Conservation (phyloP, 1,139 yeast genomes). For the Candida dubliniensis region DNA sequence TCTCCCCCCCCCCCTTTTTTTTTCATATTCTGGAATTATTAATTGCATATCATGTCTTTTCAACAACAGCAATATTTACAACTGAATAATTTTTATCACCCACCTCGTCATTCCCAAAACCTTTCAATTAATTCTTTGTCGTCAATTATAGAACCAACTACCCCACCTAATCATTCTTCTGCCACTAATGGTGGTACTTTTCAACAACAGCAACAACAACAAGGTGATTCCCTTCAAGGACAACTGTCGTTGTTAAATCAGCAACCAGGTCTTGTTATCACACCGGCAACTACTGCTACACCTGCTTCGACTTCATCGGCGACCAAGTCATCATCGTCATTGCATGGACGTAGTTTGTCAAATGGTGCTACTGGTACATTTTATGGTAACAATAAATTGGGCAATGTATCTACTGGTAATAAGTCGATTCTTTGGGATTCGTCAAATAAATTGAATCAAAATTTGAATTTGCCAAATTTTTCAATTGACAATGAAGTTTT, state of each 20-base stretch:
- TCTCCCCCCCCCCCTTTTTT: neutral
- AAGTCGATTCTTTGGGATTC: conserved; percentile 31
- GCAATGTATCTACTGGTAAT: conserved; percentile 7
- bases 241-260: conserved; percentile 4
- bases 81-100: conserved; percentile 5
- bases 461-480: conserved; percentile 31
- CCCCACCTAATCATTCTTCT: conserved; percentile 30
- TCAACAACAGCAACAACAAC: neutral
- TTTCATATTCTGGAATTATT: neutral
- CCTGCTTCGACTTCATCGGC: conserved; percentile 13
- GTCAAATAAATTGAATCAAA: conserved; percentile 26
- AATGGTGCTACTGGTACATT: conserved; percentile 3
- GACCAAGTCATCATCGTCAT: conserved; percentile 1
- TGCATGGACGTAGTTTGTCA: conserved; percentile 14
- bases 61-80: conserved; percentile 5
- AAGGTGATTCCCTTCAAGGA: conserved; percentile 4
- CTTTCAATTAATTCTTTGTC: conserved; percentile 38
- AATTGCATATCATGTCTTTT: conserved; percentile 3
- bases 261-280: conserved; percentile 6
- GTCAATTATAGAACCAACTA: conserved; percentile 41
- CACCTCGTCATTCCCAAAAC: conserved; percentile 30
- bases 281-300: conserved; percentile 12
- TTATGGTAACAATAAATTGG: neutral
- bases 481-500: conserved; percentile 21
- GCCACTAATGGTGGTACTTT: conserved; percentile 2